phyloP scores from a whole-genome alignment of 2,329 filamentous ascomycete species.

The Arthrobotrys musiformis region DNA sequence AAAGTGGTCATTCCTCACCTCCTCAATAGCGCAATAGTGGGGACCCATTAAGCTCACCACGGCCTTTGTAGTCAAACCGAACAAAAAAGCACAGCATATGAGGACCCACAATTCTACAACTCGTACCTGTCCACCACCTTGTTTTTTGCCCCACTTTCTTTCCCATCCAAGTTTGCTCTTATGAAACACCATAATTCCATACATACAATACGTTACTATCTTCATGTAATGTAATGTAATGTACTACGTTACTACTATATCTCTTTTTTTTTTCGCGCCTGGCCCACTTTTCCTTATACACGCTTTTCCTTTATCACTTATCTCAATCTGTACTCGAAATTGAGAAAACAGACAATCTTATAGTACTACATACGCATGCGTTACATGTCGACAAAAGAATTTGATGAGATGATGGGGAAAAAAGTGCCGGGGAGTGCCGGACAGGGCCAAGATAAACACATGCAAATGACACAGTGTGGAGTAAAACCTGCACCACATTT shows the following conservation, averaged over 20 bases:
- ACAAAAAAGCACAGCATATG: neutral
- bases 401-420: neutral
- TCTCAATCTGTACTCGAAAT: conserved; percentile 48
- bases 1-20: conserved; percentile 7
- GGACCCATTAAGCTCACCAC: conserved; percentile 17
- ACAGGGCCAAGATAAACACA: conserved; percentile 1
- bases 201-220: neutral
- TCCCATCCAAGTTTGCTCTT: conserved; percentile 48
- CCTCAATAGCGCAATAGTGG: conserved; percentile 46
- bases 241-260: neutral
- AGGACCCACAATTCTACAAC: conserved; percentile 20
- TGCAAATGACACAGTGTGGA: conserved; percentile 3
- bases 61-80: too few species aligned
- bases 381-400: too few species aligned
- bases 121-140: conserved; percentile 22
- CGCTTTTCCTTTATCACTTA: conserved; percentile 16
- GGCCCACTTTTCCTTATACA: neutral
- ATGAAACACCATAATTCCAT: conserved; percentile 43
- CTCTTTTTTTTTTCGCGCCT: neutral
- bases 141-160: conserved; percentile 34
- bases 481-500: neutral
- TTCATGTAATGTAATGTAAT: neutral
- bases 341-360: too few species aligned
- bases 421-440: too few species aligned
- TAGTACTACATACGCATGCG: too few species aligned